Evolutionary conservation across 75 land plant genomes (phyloP), one percentile per base, ranked within the genome.

Genomic region (Cunninghamia lanceolata): DNA sequence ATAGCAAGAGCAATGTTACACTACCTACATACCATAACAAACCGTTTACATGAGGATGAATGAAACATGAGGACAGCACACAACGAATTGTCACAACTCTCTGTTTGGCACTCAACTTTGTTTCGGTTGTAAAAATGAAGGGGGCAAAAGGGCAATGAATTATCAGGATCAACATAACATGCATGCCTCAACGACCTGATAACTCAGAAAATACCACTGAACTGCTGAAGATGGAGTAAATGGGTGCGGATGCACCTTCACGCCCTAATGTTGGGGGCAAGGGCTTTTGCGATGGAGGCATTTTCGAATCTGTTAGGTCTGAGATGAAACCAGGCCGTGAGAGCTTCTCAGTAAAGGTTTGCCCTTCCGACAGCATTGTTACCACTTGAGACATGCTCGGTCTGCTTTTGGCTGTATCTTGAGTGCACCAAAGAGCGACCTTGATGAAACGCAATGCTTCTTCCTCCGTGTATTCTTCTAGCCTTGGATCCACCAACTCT

Each of bases 361-460:
- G 75, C 4, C 88, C 82, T 71, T 73, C 90, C 34, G 93, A 78
- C 45, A 95, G 92, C 96, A 95, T 93, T 32, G 84, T 86, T 21
- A 95, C 70, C 32, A 92, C 96, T 82, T 90, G 89, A 56, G 88
- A 75, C 96, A 95, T 94, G 35, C 75, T 25, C 1, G 96, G 96
- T 50, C 96, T 66, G 45, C 86, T 35, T 59, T n/a, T 87, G 46
- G 95, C 90, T 70, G 88, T 53, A 4, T 91, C 87, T 88, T 94
- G 96, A 17, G 95, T 92, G 80, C 96, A 95, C 84, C 92, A 89
- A 45, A 95, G 88, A 14, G 95, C 96, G 4, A 94, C 88, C 82
- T 92, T 89, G 54, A 91, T 90, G 84, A 85, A 92, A 83, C 90
- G 88, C 28, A 89, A 56, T 14, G 89, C 91, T 86, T 90, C 93